phyloP scores from a whole-genome alignment of 495 filamentous ascomycete species.

The Elaphomyces granulatus region DNA sequence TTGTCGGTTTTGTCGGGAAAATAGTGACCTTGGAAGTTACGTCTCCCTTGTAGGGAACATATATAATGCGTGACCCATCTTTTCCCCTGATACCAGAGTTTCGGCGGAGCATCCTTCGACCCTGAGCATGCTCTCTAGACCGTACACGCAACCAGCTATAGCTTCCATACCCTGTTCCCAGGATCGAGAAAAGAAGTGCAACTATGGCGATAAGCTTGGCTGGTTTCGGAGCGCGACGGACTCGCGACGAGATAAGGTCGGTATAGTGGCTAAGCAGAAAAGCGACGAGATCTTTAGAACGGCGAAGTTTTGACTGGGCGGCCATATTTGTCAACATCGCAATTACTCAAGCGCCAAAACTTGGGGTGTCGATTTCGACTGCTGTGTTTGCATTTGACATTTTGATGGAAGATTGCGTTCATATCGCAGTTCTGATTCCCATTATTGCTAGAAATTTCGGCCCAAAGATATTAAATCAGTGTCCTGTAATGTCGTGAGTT shows the following conservation, averaged over 20 bases:
- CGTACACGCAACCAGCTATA: constrained; percentile 56
- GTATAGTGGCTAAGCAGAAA: constrained; percentile 53
- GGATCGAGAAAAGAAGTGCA: constrained; percentile 57
- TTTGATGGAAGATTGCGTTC: too few species aligned
- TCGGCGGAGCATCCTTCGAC: constrained; percentile 61
- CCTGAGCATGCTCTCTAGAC: constrained; percentile 63
- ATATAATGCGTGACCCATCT: constrained; percentile 87
- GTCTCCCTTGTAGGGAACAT: constrained; percentile 76
- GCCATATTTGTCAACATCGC: too few species aligned
- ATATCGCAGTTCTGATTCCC: too few species aligned
- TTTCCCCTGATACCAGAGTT: constrained; percentile 89
- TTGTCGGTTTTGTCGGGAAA: constrained; percentile 78
- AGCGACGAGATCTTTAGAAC: constrained; percentile 53
- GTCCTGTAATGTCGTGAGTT: too few species aligned
- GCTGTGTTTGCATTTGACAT: too few species aligned
- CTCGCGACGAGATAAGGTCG: constrained; percentile 41
- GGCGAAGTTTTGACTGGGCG: constrained; percentile 68
- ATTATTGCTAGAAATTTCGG: too few species aligned
- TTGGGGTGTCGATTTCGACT: too few species aligned
- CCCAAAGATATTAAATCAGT: too few species aligned
- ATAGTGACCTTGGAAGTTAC: constrained; percentile 82
- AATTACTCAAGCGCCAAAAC: too few species aligned
- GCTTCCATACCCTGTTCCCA: constrained; percentile 59
- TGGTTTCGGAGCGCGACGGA: constrained; percentile 47
- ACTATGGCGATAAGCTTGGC: constrained; percentile 62